A percentile compares a stretch with the other conserved stretches of the same genome.
These are phyloP conservation scores for Hordeum pubiflorum DNA, from an alignment of 202 grass and related monocot species.

Conservation along the genomic window DNA sequence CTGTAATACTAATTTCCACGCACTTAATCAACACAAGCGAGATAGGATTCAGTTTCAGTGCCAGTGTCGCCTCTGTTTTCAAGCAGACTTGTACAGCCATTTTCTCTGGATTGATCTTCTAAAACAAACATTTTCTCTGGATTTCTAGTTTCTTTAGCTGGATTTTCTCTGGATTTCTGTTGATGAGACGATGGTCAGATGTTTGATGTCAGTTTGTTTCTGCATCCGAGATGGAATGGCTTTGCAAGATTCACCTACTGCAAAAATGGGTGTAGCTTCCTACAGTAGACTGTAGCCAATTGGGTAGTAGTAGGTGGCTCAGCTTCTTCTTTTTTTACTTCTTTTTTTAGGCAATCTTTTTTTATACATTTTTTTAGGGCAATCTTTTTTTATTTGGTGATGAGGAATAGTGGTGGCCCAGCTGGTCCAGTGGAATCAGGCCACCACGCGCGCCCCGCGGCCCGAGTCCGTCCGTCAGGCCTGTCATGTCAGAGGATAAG, in stretches of 20 bases:
- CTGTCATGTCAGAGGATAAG: slow-evolving; percentile 32
- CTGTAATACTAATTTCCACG: background rate
- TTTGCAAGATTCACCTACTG: background rate
- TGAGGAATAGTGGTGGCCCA: background rate
- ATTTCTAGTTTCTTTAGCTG: background rate
- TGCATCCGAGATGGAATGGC: background rate
- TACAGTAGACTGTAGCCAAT: too few relatives aligned
- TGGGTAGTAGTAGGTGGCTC: too few relatives aligned
- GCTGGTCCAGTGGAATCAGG: background rate
- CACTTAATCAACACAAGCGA: background rate
- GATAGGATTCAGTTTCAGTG: too few relatives aligned
- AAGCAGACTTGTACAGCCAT: background rate
- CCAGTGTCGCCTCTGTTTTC: too few relatives aligned
- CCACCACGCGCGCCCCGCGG: background rate
- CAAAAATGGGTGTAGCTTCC: background rate
- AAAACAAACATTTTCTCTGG: background rate
- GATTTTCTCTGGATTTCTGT: background rate
- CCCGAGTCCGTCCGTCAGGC: background rate
- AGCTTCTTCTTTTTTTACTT: too few relatives aligned
- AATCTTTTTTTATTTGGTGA: too few relatives aligned
- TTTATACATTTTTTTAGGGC: too few relatives aligned
- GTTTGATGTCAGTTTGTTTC: background rate
- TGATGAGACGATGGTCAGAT: background rate
- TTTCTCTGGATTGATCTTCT: background rate
- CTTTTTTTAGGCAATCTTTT: too few relatives aligned